Evolutionary conservation across 2,329 filamentous ascomycete genomes (phyloP).

Genomic region (Sporothrix humicola): DNA sequence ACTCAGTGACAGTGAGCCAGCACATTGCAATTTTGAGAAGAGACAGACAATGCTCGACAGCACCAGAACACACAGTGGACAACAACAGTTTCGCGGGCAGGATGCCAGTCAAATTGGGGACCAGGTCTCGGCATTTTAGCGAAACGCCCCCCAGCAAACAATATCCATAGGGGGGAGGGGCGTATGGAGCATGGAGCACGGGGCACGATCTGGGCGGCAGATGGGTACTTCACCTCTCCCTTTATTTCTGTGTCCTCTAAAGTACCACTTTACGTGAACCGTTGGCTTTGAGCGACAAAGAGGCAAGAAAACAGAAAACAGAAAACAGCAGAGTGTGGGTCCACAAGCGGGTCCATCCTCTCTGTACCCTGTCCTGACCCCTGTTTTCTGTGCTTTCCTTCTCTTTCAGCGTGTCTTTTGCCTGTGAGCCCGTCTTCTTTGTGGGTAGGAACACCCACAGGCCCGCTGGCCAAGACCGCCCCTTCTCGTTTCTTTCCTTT

Average conservation of each 20-base stretch:
- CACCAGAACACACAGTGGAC: slow-evolving; percentile 14
- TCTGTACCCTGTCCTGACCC: slow-evolving; percentile 23
- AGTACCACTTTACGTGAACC: slow-evolving; percentile 19
- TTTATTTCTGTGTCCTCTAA: neutral
- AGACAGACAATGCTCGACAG: neutral
- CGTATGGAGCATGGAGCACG: slow-evolving; percentile 1
- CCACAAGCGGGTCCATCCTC: slow-evolving; percentile 10
- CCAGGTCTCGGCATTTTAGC: slow-evolving; percentile 36
- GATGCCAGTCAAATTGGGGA: slow-evolving; percentile 32
- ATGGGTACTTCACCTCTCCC: neutral
- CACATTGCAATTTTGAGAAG: too few species aligned
- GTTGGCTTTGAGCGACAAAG: slow-evolving; percentile 14
- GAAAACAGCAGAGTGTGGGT: neutral
- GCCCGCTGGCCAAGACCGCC: slow-evolving; percentile 26
- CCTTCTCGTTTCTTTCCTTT: slow-evolving; percentile 14
- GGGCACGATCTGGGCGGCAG: neutral
- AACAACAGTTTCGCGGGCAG: neutral
- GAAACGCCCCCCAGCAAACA: slow-evolving; percentile 32
- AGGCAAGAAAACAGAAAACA: slow-evolving; percentile 9
- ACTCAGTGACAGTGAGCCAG: neutral
- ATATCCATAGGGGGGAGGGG: neutral
- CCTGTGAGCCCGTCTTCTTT: neutral
- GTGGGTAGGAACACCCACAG: slow-evolving; percentile 22
- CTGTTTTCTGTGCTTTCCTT: neutral
- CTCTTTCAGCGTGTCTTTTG: neutral